These are phyloP conservation scores for Geotrichum klebahnii DNA, from an alignment of 1,139 yeast genomes.

Conservation along the genomic window DNA sequence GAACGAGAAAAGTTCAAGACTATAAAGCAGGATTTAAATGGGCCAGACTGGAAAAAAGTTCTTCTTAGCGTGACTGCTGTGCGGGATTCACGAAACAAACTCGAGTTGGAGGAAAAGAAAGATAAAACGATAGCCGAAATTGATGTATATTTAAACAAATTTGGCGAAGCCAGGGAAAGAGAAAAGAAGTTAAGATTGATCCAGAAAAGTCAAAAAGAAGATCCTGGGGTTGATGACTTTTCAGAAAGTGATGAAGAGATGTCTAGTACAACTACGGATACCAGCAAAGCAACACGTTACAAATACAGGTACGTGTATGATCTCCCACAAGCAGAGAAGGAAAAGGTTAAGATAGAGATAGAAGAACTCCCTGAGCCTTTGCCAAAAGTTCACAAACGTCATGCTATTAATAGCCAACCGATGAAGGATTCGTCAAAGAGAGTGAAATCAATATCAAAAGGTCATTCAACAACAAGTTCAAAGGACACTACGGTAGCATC, in stretches of 20 bases:
- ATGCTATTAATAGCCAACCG: conserved; percentile 1
- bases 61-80: conserved; percentile 55
- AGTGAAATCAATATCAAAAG: neutral
- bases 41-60: conserved; percentile 53
- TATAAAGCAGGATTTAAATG: conserved; percentile 47
- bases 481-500: too few relatives aligned
- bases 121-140: conserved; percentile 52
- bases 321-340: neutral
- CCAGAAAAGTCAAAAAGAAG: conserved; percentile 7
- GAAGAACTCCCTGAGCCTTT: conserved; percentile 5
- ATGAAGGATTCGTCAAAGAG: neutral
- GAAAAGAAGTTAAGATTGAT: conserved; percentile 11
- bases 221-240: conserved; percentile 19
- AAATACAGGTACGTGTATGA: conserved; percentile 16
- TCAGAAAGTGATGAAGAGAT: conserved; percentile 6
- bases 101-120: conserved; percentile 52
- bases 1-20: conserved; percentile 51
- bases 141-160: conserved; percentile 46
- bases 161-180: conserved; percentile 1
- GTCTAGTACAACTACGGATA: neutral
- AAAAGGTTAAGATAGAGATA: neutral
- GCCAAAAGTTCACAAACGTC: neutral
- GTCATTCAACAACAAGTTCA: neutral
- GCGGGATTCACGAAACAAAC: conserved; percentile 44
- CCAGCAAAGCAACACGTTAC: neutral